phyloP scores from a whole-genome alignment of 352 stramenopile species.

The Phytophthora pseudosyringae region DNA sequence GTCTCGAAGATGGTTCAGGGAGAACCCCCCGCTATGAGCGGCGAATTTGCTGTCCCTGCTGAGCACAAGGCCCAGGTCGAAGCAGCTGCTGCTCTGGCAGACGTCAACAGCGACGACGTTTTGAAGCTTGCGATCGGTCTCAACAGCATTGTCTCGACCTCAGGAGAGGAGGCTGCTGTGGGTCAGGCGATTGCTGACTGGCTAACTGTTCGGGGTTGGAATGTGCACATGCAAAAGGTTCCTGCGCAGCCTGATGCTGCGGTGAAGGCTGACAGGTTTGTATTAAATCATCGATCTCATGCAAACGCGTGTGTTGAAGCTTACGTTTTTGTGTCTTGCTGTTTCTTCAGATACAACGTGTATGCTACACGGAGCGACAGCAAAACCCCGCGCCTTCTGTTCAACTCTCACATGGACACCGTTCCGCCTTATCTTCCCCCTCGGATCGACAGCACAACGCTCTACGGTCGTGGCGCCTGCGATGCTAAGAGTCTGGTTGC shows the following conservation, averaged over 20 bases:
- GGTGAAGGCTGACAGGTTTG: slow-evolving; percentile 64
- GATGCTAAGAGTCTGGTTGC: slow-evolving; percentile 87
- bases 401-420: slow-evolving; percentile 91
- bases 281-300: neutral
- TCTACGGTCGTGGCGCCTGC: slow-evolving; percentile 82
- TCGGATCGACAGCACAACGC: slow-evolving; percentile 66
- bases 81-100: slow-evolving; percentile 53
- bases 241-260: slow-evolving; percentile 60
- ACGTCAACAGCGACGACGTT: slow-evolving; percentile 68
- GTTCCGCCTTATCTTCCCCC: slow-evolving; percentile 74
- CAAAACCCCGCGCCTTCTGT: slow-evolving; percentile 66
- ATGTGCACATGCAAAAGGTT: slow-evolving; percentile 80
- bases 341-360: slow-evolving; percentile 68
- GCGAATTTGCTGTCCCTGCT: slow-evolving; percentile 35
- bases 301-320: neutral
- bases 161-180: slow-evolving; percentile 76
- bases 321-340: slow-evolving; percentile 3
- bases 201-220: slow-evolving; percentile 69
- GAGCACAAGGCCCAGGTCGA: slow-evolving; percentile 56
- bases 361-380: slow-evolving; percentile 68
- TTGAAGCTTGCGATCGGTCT: slow-evolving; percentile 67
- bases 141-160: slow-evolving; percentile 78
- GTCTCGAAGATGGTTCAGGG: slow-evolving; percentile 24
- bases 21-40: neutral
- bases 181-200: slow-evolving; percentile 69